phyloP scores from a whole-genome alignment of 768 basidiomycete species.

The Nidularia pulvinata region DNA sequence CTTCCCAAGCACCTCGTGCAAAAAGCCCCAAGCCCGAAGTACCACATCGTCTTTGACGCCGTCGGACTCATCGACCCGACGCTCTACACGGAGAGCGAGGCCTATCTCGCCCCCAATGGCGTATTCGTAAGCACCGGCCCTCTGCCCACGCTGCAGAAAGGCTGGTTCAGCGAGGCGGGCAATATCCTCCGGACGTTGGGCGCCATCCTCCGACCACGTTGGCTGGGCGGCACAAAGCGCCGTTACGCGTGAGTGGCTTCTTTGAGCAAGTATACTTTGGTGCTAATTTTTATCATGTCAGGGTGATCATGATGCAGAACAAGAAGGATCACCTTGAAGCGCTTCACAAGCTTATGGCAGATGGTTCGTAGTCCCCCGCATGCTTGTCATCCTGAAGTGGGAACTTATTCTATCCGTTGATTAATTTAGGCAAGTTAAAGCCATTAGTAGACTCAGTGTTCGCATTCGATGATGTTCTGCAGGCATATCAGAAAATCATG shows the following conservation, averaged over 20 bases:
- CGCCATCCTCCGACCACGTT: conserved; percentile 37
- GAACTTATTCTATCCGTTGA: background rate
- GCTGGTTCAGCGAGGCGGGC: conserved; percentile 25
- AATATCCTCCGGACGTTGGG: conserved; percentile 25
- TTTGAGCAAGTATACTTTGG: too few species aligned
- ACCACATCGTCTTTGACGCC: conserved; percentile 60
- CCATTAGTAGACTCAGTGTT: conserved; percentile 60
- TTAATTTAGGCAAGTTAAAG: conserved; percentile 42
- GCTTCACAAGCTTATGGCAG: conserved; percentile 32
- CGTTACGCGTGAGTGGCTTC: conserved; percentile 48
- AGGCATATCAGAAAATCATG: conserved; percentile 65
- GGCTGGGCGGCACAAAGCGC: conserved; percentile 53
- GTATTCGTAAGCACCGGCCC: conserved; percentile 55
- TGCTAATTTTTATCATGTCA: too few species aligned
- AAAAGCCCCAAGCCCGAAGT: conserved; percentile 47
- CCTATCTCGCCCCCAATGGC: conserved; percentile 55
- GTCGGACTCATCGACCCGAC: conserved; percentile 46
- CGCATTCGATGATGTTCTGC: conserved; percentile 50
- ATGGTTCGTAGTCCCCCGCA: conserved; percentile 38
- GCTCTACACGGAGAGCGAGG: conserved; percentile 47
- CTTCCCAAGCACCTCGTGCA: conserved; percentile 42
- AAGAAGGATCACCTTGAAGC: conserved; percentile 29
- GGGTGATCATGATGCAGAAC: too few species aligned
- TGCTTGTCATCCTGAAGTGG: background rate
- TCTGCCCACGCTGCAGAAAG: conserved; percentile 27